A percentile compares a stretch with the other conserved stretches of the same genome.
Evolutionary conservation across 805 yeast species (phyloP).

Genomic region (Maudiozyma serrabonitensis): DNA sequence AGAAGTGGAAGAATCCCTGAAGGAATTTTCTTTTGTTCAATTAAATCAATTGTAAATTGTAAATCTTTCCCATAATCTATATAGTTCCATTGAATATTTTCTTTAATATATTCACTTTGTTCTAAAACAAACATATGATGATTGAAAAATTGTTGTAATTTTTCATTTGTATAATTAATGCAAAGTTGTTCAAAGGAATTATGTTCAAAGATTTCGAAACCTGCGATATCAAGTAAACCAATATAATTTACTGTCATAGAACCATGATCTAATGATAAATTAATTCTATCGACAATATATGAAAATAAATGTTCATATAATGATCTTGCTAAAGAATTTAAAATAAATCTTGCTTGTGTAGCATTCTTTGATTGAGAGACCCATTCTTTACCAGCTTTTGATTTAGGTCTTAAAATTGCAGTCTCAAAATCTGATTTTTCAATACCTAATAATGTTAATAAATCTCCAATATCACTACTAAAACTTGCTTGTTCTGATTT

Average conservation of each 20-base stretch:
- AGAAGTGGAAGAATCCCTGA: constrained; percentile 78
- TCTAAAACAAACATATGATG: constrained; percentile 96
- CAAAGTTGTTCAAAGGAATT: constrained; percentile 97
- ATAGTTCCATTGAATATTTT: constrained; percentile 92
- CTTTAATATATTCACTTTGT: constrained; percentile 88
- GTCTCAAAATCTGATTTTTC: constrained; percentile 39
- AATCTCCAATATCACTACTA: constrained; percentile 35
- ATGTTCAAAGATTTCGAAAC: constrained; percentile 89
- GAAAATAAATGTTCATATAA: constrained; percentile 79
- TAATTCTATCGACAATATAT: constrained; percentile 64
- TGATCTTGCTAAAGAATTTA: constrained; percentile 83
- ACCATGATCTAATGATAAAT: constrained; percentile 48
- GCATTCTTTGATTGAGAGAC: constrained; percentile 74
- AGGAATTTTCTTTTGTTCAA: constrained; percentile 57
- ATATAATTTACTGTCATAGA: constrained; percentile 48
- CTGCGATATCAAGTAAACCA: constrained; percentile 95
- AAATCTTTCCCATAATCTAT: constrained; percentile 92
- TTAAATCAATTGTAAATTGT: constrained; percentile 87
- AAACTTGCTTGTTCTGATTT: constrained; percentile 70
- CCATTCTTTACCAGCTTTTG: constrained; percentile 83
- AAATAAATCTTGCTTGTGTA: constrained; percentile 64
- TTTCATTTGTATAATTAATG: constrained; percentile 94
- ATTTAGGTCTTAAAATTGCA: constrained; percentile 65
- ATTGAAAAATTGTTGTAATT: constrained; percentile 93
- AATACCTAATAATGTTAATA: constrained; percentile 61